phyloP scores from a whole-genome alignment of 2,329 filamentous ascomycete species.

The Epichloe typhina region DNA sequence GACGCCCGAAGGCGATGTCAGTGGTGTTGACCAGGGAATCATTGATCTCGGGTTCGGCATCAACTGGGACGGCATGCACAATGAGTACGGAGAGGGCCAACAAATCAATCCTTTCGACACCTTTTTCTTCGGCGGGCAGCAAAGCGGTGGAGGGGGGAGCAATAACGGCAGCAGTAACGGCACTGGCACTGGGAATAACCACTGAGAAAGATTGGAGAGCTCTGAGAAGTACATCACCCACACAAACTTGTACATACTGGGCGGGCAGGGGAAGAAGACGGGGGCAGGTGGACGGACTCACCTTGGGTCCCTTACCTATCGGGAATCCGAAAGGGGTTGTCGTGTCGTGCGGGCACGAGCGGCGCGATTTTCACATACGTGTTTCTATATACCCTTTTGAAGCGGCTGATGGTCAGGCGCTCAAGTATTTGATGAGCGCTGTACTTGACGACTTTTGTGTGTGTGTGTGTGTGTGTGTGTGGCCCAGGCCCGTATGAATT shows the following conservation, averaged over 20 bases:
- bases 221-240: too few relatives aligned
- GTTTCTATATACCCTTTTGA: background rate
- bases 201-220: background rate
- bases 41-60: slow-evolving; percentile 56
- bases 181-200: background rate
- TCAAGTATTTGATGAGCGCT: background rate
- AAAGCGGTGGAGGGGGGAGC: slow-evolving; percentile 15
- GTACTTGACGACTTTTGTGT: too few relatives aligned
- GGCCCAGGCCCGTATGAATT: too few relatives aligned
- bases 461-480: too few relatives aligned
- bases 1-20: slow-evolving; percentile 19
- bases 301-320: too few relatives aligned
- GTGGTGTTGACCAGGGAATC: slow-evolving; percentile 30
- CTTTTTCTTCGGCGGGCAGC: slow-evolving; percentile 51
- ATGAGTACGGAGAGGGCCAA: slow-evolving; percentile 49
- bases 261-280: too few relatives aligned
- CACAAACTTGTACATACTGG: too few relatives aligned
- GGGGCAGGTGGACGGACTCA: too few relatives aligned
- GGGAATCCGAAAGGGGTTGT: too few relatives aligned
- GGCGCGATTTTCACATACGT: background rate
- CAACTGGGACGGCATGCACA: slow-evolving; percentile 48
- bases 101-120: slow-evolving; percentile 58
- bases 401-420: background rate
- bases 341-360: too few relatives aligned
- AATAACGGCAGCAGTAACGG: slow-evolving; percentile 12